Evolutionary conservation across 305 asterid species (phyloP).

Genomic region (Fraxinus ornus): DNA sequence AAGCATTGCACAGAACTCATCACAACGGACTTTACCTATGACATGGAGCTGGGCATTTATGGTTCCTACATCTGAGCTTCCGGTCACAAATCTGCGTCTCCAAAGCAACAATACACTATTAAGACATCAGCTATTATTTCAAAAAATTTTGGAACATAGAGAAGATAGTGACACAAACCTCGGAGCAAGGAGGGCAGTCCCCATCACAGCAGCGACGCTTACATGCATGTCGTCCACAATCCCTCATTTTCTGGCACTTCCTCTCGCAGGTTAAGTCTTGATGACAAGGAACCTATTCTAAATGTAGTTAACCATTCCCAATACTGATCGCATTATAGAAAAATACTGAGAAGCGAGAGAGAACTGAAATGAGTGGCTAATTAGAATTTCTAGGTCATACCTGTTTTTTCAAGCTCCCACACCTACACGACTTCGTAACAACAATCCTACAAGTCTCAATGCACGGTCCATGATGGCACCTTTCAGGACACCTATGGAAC

Average conservation of each 20-base stretch:
- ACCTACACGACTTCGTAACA: conserved; percentile 81
- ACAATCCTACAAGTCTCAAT: conserved; percentile 67
- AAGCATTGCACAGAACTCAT: conserved; percentile 2
- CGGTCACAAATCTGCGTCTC: conserved; percentile 71
- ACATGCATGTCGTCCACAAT: conserved; percentile 90
- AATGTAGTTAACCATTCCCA: conserved; percentile 45
- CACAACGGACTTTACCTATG: conserved; percentile 56
- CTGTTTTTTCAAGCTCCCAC: conserved; percentile 92
- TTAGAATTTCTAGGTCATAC: conserved; percentile 31
- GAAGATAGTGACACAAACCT: conserved; percentile 46
- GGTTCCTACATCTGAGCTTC: conserved; percentile 93
- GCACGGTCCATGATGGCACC: conserved; percentile 88
- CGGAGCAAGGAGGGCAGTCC: conserved; percentile 93
- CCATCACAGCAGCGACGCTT: conserved; percentile 95
- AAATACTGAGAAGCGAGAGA: not conserved
- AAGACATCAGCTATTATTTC: conserved; percentile 2
- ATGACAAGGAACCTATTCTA: conserved; percentile 85
- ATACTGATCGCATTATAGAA: conserved; percentile 17
- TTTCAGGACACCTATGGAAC: conserved; percentile 80
- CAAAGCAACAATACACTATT: conserved; percentile 15
- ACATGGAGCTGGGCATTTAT: conserved; percentile 96
- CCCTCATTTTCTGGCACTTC: conserved; percentile 78
- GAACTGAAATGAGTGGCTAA: conserved; percentile 20
- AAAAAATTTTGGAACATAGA: not conserved
- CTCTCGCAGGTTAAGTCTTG: conserved; percentile 93